Conservation (phyloP, 106 monocot species). For the Ottelia alismoides region DNA sequence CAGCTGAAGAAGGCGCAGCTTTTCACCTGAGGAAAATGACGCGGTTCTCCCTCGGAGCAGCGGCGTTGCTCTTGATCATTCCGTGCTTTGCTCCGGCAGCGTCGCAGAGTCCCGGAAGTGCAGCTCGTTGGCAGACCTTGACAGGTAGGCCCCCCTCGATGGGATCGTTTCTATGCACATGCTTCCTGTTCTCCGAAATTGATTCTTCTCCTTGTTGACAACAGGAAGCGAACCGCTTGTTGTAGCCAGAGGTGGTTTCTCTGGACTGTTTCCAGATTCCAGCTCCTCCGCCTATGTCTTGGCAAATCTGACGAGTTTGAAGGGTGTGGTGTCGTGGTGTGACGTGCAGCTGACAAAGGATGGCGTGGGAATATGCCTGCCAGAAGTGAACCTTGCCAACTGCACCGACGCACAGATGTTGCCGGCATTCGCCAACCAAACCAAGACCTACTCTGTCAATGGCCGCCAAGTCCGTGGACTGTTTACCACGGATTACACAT, state of each 20-base stretch:
- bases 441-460: conserved; percentile 14
- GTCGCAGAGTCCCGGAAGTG: too few relatives aligned
- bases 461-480: conserved; percentile 16
- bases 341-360: conserved; percentile 51
- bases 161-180: too few relatives aligned
- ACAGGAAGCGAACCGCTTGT: conserved; percentile 35
- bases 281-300: conserved; percentile 14
- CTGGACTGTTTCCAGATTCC: conserved; percentile 53
- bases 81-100: too few relatives aligned
- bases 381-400: conserved; percentile 22
- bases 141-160: too few relatives aligned
- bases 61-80: too few relatives aligned
- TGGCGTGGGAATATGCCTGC: conserved; percentile 33
- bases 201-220: too few relatives aligned
- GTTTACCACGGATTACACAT: conserved; percentile 32
- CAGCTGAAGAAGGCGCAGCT: too few relatives aligned
- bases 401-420: conserved; percentile 18
- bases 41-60: too few relatives aligned
- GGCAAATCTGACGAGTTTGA: neutral
- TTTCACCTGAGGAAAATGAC: too few relatives aligned
- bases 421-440: neutral
- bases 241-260: conserved; percentile 52
- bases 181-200: too few relatives aligned
- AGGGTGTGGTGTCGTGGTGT: conserved; percentile 23
- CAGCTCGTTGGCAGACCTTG: too few relatives aligned